Base-by-base conservation (phyloP, 192 early-diverging fungal species). In the Entrophospora sp. region DNA sequence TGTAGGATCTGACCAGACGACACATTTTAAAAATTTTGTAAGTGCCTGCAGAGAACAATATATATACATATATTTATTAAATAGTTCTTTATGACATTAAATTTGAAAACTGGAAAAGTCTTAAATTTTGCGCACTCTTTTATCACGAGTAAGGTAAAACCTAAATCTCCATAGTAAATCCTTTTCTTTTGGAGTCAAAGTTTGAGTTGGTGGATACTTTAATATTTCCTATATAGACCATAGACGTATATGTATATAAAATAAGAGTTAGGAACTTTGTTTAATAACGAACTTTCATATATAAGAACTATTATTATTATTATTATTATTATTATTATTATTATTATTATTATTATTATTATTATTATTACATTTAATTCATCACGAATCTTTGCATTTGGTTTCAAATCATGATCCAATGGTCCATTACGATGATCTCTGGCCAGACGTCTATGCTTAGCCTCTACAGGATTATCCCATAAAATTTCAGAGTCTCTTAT, bases 131-230 rank as follows among this genome's bases (percentile, higher is more conserved):
- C n/a, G n/a, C n/a, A 88, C 88, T 36, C 89, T 88, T 64, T 94
- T 95, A 77, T 99, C 94, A 22, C 89, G 74, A 22, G 94, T 91
- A 42, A 99, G 76, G 66, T 96, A 95, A 61, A 91, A 97, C 56
- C 97, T 81, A 73, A 95, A 99, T 69, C 96, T 97, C 97, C 97
- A 99, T 24, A 98, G 74, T n/a, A 94, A 66, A 65, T 99, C 93
- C 69, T 96, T 96, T 68, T 96, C 92, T 57, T 90, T 87, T 28
- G 83, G 82, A 0, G 85, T 87, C 13, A 99, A 76, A 28, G 74
- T 73, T 56, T 96, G 84, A 2, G 94, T 92, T 0, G 95, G 95
- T 31, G 97, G 93, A 70, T 96, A 97, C 69, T 85, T 71, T 66
- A 98, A 75, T 37, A 99, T 94, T 70, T 79, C 85, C 91, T 93